phyloP scores from a whole-genome alignment of 805 yeast genomes.

The Wickerhamomyces subpelliculosus region DNA sequence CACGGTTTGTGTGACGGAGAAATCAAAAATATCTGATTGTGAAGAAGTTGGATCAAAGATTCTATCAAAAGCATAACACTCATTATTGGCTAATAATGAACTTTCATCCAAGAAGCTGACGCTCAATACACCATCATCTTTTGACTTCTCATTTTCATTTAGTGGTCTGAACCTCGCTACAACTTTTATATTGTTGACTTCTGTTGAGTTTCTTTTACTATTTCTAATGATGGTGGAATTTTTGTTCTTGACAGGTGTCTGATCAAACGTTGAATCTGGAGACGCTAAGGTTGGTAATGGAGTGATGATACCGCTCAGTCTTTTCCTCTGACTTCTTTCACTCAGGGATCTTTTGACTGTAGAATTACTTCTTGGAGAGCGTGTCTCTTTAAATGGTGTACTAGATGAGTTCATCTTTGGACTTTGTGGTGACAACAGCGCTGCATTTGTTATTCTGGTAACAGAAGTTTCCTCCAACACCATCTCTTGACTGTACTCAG shows the following conservation, averaged over 20 bases:
- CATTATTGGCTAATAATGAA: slow-evolving; percentile 9
- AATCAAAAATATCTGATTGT: slow-evolving; percentile 55
- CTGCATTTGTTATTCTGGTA: background rate
- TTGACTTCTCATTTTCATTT: slow-evolving; percentile 27
- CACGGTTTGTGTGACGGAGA: slow-evolving; percentile 54
- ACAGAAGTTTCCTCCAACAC: background rate
- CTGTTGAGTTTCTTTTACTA: background rate
- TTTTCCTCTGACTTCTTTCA: background rate
- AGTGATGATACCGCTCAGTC: background rate
- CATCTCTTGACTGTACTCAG: background rate
- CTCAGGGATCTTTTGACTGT: background rate
- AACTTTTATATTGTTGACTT: slow-evolving; percentile 45
- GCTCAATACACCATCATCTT: slow-evolving; percentile 3
- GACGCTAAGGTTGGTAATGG: background rate
- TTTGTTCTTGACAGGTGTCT: background rate
- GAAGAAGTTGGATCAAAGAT: slow-evolving; percentile 46
- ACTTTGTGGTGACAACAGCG: background rate
- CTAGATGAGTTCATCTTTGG: background rate
- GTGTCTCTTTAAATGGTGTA: background rate
- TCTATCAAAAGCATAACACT: slow-evolving; percentile 53
- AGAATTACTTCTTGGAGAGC: background rate
- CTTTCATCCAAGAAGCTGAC: slow-evolving; percentile 8
- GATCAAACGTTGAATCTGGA: slow-evolving; percentile 4
- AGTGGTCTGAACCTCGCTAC: slow-evolving; percentile 68
- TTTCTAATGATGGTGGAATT: too few relatives aligned